Evolutionary conservation across 1,139 yeast genomes (phyloP), one percentile per base, ranked within the genome.

Genomic region (Yamadazyma spencermartinsiae): DNA sequence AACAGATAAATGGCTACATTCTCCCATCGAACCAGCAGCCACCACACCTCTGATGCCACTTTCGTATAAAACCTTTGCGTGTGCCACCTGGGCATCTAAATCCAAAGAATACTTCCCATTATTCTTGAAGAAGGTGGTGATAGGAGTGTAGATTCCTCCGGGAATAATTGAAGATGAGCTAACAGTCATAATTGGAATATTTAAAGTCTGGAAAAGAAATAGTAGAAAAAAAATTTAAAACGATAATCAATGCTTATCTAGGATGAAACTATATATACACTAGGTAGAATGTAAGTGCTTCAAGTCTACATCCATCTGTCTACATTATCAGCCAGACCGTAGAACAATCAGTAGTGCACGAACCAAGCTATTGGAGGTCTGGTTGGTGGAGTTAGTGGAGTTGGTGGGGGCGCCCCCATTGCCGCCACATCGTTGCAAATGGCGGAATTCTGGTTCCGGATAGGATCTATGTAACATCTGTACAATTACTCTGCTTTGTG

Each of bases 11-110:
- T 67, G 68, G 13, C 63, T 56, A 15, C 65, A 61, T 47, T 68
- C 73, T 17, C 72, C 74, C 51, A 63, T 74, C 27, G 79, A 72
- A 2, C 80, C 80, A 43, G 72, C 63, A 10, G 74, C 55, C 8
- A 73, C 75, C 11, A 70, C 56, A 16, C 80, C 80, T 36, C 56
- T 52, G 44, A 75, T 65, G 4, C 80, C 80, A 38, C 54, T 58
- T 12, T 58, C 50, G 40, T 70, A 60, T 31, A 76, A 58, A 49
- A 48, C 58, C 34, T 61, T 56, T 14, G 75, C 68, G 46, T 74
- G 79, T 37, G 60, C 48, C 40, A 65, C 58, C 46, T 71, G 76
- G 16, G 76, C 55, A 2, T 63, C 72, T 24, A 58, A 48, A 45
- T 74, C 80, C 14, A 75, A 58, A 3, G 70, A 55, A 45, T 55